A percentile compares a stretch with the other conserved stretches of the same genome.
phyloP scores from a whole-genome alignment of 164 flowering plant genomes.

The Umbellularia californica region DNA sequence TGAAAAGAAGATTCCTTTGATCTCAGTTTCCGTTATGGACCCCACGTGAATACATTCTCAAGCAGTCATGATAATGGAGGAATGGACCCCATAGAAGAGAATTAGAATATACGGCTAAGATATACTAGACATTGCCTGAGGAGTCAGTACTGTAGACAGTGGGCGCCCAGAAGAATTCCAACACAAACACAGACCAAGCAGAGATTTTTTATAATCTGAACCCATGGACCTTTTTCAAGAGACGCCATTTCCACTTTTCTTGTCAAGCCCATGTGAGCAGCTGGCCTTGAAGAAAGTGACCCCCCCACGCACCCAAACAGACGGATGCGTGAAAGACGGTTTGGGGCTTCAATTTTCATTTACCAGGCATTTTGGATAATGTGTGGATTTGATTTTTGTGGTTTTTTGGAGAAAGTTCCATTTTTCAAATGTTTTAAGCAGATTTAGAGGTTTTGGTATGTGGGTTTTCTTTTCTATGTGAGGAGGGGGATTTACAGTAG shows the following conservation, averaged over 20 bases:
- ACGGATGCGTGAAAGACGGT: neutral
- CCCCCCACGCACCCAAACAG: conserved; percentile 21
- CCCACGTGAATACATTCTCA: too few species aligned
- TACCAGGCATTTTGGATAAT: neutral
- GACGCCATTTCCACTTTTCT: conserved; percentile 20
- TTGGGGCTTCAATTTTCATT: neutral
- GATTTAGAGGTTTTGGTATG: neutral
- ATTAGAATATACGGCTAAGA: too few species aligned
- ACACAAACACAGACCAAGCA: too few species aligned
- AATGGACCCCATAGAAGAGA: too few species aligned
- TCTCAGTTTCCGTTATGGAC: too few species aligned
- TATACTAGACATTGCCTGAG: too few species aligned
- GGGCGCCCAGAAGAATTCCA: too few species aligned
- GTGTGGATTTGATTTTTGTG: conserved; percentile 8
- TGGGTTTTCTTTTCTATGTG: neutral
- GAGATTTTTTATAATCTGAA: neutral
- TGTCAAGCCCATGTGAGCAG: conserved; percentile 42
- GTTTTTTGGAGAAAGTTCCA: conserved; percentile 8
- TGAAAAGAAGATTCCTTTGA: too few species aligned
- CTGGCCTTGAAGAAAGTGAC: conserved; percentile 34
- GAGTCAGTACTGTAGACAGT: too few species aligned
- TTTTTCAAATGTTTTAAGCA: neutral
- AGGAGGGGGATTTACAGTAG: neutral
- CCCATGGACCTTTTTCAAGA: neutral
- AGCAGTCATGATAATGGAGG: too few species aligned